Conservation (phyloP, 768 basidiomycete genomes). For the Rhodosporidiobolus odoratus region DNA sequence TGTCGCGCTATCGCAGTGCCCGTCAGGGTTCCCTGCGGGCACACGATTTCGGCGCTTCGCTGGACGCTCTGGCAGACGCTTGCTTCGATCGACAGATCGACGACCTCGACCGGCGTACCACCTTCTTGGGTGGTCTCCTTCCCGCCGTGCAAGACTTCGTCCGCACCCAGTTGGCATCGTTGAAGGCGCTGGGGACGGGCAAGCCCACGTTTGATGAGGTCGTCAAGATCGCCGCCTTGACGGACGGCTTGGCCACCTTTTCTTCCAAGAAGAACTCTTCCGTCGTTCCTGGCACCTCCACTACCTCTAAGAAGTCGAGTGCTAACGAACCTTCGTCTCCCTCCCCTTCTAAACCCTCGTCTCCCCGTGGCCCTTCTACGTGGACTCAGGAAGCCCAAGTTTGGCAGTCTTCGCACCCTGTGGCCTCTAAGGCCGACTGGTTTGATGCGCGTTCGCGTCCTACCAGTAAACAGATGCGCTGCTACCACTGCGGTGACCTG, state of each 20-base stretch:
- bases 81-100: constrained; percentile 3
- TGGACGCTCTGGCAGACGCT: constrained; percentile 1
- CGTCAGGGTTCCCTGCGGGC: not conserved
- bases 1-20: not conserved
- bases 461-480: not conserved
- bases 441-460: not conserved
- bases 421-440: not conserved
- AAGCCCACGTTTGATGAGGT: not conserved
- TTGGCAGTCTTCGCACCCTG: not conserved
- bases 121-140: constrained; percentile 1
- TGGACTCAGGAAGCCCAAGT: not conserved
- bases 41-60: not conserved
- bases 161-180: not conserved
- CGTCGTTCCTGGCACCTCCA: not conserved
- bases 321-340: not conserved
- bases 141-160: not conserved
- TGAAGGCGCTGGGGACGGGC: not conserved
- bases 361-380: not conserved
- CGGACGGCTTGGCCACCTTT: not conserved
- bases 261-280: not conserved
- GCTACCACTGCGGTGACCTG: not conserved
- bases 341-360: not conserved
- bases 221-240: not conserved
- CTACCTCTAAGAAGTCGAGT: not conserved
- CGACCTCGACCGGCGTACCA: not conserved